phyloP scores from a whole-genome alignment of 441 rosid genomes.

The Mallotus repandus region DNA sequence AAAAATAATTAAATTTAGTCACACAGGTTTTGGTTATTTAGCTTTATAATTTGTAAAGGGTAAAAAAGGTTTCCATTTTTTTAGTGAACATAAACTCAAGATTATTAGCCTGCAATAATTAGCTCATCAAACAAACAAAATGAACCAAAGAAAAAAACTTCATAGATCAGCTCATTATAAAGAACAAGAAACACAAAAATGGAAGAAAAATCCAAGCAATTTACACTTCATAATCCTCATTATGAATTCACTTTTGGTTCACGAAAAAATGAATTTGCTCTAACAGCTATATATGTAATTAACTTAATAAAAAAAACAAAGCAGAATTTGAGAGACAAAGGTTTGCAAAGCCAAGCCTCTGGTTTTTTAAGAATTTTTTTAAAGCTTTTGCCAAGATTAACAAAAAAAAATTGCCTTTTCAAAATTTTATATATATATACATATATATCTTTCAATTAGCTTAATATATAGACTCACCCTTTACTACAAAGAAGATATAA shows the following conservation, averaged over 20 bases:
- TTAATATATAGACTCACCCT: neutral
- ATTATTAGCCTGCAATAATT: neutral
- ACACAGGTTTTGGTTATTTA: neutral
- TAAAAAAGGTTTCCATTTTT: neutral
- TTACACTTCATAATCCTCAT: neutral
- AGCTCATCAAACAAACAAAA: constrained; percentile 14
- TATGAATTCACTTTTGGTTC: neutral
- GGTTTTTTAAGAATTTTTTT: neutral
- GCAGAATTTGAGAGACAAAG: neutral
- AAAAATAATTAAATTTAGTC: neutral
- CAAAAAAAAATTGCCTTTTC: neutral
- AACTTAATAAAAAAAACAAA: neutral
- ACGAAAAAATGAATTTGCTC: neutral
- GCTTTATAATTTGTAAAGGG: neutral
- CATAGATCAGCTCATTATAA: constrained; percentile 22
- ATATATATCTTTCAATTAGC: neutral
- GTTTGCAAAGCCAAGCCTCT: neutral
- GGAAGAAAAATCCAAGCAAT: constrained; percentile 27
- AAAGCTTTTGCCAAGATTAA: neutral
- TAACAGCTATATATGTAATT: neutral
- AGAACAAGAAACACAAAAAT: neutral
- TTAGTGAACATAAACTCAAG: neutral
- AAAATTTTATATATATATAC: too few species aligned
- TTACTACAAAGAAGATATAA: neutral
- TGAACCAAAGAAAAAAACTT: neutral